These are phyloP conservation scores for Trematosphaeria pertusa DNA, from an alignment of 2,329 filamentous ascomycete species.

Conservation along the genomic window DNA sequence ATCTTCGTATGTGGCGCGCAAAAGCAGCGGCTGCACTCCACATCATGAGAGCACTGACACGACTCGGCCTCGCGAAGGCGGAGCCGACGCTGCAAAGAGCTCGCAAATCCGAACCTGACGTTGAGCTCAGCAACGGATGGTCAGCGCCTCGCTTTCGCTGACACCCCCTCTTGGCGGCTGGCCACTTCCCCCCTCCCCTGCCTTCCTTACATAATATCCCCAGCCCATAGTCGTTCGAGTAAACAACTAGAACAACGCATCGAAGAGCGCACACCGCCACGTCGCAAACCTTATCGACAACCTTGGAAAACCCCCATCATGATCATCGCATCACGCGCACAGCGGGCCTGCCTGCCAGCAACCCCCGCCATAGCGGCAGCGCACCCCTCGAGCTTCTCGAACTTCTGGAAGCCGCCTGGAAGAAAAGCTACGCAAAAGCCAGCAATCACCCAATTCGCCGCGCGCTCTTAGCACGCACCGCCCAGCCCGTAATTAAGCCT, in stretches of 20 bases:
- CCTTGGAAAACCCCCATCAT: conserved; percentile 19
- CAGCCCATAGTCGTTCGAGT: conserved; percentile 24
- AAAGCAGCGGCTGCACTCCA: conserved; percentile 32
- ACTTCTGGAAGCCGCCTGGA: conserved; percentile 41
- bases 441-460: conserved; percentile 34
- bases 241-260: conserved; percentile 23
- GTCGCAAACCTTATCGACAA: conserved; percentile 17
- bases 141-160: background rate
- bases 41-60: conserved; percentile 6
- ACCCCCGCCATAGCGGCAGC: no score
- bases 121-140: conserved; percentile 15
- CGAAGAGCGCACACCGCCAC: conserved; percentile 29
- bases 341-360: conserved; percentile 15
- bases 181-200: conserved; percentile 7
- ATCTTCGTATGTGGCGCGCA: conserved; percentile 11
- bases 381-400: conserved; percentile 21
- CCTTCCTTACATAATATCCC: conserved; percentile 27
- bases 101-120: conserved; percentile 10
- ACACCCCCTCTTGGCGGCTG: background rate
- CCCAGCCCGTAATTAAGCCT: conserved; percentile 41
- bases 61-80: conserved; percentile 12
- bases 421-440: no score
- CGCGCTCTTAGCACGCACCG: conserved; percentile 14
- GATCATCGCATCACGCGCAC: conserved; percentile 33
- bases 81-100: conserved; percentile 11